Conservation (phyloP, 2,329 filamentous ascomycete genomes). For the Sporothrix curviconia region DNA sequence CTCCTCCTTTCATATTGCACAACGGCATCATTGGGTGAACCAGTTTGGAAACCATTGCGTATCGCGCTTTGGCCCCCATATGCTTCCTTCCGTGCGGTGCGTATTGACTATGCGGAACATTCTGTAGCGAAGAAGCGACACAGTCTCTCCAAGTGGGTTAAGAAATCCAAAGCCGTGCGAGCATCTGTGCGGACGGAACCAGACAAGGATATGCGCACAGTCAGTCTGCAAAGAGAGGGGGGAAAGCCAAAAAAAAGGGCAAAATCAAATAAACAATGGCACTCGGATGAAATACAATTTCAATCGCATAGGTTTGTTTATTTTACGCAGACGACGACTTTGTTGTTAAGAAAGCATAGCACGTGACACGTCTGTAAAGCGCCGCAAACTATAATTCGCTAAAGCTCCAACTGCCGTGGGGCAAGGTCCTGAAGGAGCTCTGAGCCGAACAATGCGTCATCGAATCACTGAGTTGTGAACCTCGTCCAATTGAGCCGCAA, state of each 20-base stretch:
- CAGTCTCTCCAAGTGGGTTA: neutral
- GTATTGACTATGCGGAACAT: neutral
- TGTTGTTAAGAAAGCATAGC: no score
- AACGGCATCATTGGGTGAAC: neutral
- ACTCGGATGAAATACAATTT: no score
- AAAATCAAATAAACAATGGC: neutral
- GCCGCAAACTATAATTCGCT: no score
- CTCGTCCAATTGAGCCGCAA: neutral
- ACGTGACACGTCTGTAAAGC: no score
- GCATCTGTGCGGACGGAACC: neutral
- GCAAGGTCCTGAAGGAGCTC: neutral
- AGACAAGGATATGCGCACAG: neutral
- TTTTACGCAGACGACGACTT: no score
- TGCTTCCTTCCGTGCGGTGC: neutral
- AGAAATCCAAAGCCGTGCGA: neutral
- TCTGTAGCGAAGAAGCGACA: neutral
- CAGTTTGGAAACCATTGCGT: neutral
- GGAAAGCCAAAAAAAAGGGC: neutral
- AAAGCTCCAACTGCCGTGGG: neutral
- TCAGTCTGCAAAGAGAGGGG: neutral
- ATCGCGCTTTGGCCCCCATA: neutral
- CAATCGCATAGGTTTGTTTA: no score
- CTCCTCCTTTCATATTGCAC: no score
- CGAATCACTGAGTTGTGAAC: neutral
- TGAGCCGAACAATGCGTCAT: constrained; percentile 15